Conservation (phyloP, 2,329 filamentous ascomycete genomes). For the Phyllachora maydis region DNA sequence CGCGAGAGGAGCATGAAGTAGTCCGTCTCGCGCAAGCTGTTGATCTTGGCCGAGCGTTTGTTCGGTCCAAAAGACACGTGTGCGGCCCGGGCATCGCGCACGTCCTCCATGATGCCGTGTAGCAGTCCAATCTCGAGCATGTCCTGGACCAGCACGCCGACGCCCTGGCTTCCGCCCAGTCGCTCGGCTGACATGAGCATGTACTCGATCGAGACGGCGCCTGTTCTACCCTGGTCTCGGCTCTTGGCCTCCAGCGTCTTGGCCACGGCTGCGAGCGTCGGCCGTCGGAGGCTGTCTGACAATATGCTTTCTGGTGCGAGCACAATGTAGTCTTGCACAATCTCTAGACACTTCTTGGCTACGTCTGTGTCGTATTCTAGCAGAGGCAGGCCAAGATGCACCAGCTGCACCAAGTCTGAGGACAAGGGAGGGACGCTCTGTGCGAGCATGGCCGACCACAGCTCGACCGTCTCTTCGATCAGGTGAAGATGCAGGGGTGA, state of each 20-base stretch:
- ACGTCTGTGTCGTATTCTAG: constrained; percentile 46
- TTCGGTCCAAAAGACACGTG: constrained; percentile 71
- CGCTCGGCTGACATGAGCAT: constrained; percentile 41
- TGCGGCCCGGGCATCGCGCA: constrained; percentile 50
- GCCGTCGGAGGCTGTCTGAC: constrained; percentile 29
- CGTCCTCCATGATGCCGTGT: constrained; percentile 38
- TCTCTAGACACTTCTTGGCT: constrained; percentile 37
- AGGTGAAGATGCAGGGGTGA: constrained; percentile 65
- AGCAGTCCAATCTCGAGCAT: constrained; percentile 44
- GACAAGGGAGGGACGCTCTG: constrained; percentile 43
- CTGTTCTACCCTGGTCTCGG: constrained; percentile 34
- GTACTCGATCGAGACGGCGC: constrained; percentile 41
- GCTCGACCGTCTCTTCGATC: constrained; percentile 75
- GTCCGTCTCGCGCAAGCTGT: constrained; percentile 59
- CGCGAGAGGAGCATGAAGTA: constrained; percentile 72
- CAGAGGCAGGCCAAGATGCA: constrained; percentile 41
- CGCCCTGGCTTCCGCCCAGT: constrained; percentile 37
- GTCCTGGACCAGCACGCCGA: constrained; percentile 42
- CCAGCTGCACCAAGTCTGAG: constrained; percentile 38
- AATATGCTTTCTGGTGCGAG: constrained; percentile 49
- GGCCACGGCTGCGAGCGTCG: constrained; percentile 25
- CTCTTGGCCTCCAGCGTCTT: constrained; percentile 28
- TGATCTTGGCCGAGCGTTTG: constrained; percentile 45
- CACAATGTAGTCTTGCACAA: constrained; percentile 50
- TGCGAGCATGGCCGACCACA: constrained; percentile 60